Evolutionary conservation across 179 eudicot species (phyloP), one percentile per base, ranked within the genome.

Genomic region (Actinidia arguta): DNA sequence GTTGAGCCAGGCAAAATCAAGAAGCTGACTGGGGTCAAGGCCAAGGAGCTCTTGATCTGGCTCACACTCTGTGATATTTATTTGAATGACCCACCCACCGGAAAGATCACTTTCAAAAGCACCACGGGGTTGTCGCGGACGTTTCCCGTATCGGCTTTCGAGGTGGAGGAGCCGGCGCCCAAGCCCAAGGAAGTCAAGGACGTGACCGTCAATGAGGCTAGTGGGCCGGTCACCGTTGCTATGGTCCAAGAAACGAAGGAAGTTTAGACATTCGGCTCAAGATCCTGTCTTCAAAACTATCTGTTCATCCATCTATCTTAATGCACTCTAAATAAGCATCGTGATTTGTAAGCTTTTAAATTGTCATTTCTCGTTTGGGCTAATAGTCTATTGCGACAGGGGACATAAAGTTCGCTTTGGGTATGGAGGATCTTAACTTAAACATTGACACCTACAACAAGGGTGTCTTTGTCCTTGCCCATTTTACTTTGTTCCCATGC

Each of bases 41-140:
- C 84, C 36, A 88, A 84, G 89, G 91, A 88, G 87, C 84, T 88
- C 12, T 50, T 88, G 31, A 2, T 88, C 16, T 88, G 91, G 91
- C 11, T 88, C 67, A 84, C 79, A 1, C 71, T 88, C 36, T 48
- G 73, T 27, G 86, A 88, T 8, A 86, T 86, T 6, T 75, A 27
- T 52, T 55, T 84, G 5, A 74, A 84, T 42, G 83, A 84, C n/a
- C 91, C 89, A n/a, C 84, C 87, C 59, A 80, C 86, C 39, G 91
- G 89, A 3, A 86, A 84, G 51, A 82, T 88, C 86, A 82, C 79
- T 27, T 88, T 88, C 84, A 77, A 80, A 85, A 84, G 77, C 9
- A 82, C 91, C 14, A 24, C 85, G 0, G 91, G 91, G 47, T 84
- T 88, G 18, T 84, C 59, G 5, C 75, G 86, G 77, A n/a, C 79